Evolutionary conservation across 2,329 filamentous ascomycete genomes (phyloP), one percentile per base, ranked within the genome.

Genomic region (Colletotrichum kahawae): DNA sequence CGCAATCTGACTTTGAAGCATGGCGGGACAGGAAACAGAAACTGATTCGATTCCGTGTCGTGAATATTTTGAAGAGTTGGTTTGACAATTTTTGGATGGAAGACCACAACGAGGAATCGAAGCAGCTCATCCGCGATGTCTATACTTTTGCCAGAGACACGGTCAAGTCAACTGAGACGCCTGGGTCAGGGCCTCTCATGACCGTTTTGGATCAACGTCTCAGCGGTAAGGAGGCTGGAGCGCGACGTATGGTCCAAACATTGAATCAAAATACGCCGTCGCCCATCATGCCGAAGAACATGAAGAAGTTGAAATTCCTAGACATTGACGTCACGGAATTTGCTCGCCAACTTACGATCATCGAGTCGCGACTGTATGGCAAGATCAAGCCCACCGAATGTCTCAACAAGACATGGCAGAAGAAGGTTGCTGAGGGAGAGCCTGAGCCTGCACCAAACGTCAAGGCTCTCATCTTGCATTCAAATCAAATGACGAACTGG

Each of bases 21-120:
- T 99, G 97, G 97, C 92, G 94, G 43, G 95, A 98, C 82, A 93
- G 93, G 82, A 99, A 99, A 86, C 97, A 98, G 83, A 98, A 97
- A 82, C 94, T 95, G 7, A 98, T 98, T 76, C 92, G 97, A 43
- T 98, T 99, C 87, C 93, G 97, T 56, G 96, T 99, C 3, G 95
- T 99, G 78, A 99, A 98, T 81, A 98, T 98, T 77, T 87, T 99
- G 63, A 98, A 98, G 89, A 97, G 92, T 84, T 99, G 97, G 97
- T 97, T 99, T 79, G 97, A 98, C 82, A 96, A 94, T 79, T 98
- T 97, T 84, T 99, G 97, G 97, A 98, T 98, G 95, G 97, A 99
- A 82, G 94, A 95, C 64, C 93, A 93, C 77, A 96, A 93, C 81
- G 94, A 96, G 67, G 93, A 95, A 63, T 97, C 93, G 60, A 95